A percentile compares a stretch with the other conserved stretches of the same genome.
Conservation (phyloP, 1,139 yeast genomes). For the Arxiozyma heterogenica region DNA sequence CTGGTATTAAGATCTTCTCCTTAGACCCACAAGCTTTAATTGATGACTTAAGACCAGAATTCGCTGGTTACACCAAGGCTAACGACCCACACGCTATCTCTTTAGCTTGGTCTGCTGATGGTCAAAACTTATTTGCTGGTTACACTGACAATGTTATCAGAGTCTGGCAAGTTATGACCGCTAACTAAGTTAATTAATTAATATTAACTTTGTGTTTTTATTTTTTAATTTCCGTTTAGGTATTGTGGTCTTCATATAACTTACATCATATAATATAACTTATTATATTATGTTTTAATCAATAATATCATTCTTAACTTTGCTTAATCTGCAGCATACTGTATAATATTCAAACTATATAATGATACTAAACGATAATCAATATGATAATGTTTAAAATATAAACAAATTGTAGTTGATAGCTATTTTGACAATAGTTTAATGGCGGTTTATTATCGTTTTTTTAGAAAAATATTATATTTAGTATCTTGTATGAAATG, state of each 20-base stretch:
- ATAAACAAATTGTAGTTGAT: not conserved
- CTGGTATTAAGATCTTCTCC: conserved; percentile 98
- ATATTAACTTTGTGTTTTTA: not conserved
- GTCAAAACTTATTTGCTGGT: conserved; percentile 99
- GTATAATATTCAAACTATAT: not conserved
- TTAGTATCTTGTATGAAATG: not conserved
- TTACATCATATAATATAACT: not conserved
- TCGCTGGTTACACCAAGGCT: conserved; percentile 80
- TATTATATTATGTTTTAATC: not conserved
- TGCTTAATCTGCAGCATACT: not conserved
- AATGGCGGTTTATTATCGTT: not conserved
- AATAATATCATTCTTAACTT: not conserved
- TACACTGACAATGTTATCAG: conserved; percentile 99
- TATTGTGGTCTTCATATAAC: conserved; percentile 2
- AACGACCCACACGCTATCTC: conserved; percentile 98
- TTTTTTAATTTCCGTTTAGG: conserved; percentile 1
- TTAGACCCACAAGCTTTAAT: conserved; percentile 91
- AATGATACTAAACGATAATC: not conserved
- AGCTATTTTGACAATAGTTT: not conserved
- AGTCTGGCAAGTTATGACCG: conserved; percentile 99
- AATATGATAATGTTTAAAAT: not conserved
- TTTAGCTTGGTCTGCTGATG: conserved; percentile 99
- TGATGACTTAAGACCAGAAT: conserved; percentile 98
- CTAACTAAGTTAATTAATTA: conserved; percentile 37
- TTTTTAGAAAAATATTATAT: no score